Evolutionary conservation across 306 rosid genomes (phyloP).

Genomic region (Cyclanthera cordifolia): DNA sequence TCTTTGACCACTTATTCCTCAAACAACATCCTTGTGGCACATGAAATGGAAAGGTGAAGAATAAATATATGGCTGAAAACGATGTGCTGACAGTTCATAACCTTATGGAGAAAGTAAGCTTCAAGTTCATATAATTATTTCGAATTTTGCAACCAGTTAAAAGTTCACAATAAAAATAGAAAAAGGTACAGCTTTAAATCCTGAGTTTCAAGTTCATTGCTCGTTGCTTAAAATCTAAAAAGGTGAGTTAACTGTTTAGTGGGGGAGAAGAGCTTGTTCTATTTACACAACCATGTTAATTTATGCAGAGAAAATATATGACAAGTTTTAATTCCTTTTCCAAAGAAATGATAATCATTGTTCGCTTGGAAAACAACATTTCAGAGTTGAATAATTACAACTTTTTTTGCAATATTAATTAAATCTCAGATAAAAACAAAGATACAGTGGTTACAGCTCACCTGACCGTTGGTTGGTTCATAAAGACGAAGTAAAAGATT

Average conservation of each 20-base stretch:
- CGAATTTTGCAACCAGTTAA: background rate
- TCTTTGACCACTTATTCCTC: too few species aligned
- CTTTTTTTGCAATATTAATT: background rate
- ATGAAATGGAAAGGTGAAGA: background rate
- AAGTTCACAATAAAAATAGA: background rate
- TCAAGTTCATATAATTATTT: background rate
- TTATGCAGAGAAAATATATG: background rate
- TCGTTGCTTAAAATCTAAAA: background rate
- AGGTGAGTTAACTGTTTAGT: background rate
- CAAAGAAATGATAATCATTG: background rate
- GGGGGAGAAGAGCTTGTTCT: background rate
- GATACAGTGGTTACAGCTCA: conserved; percentile 7
- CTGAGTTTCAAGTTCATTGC: background rate
- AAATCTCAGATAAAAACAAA: background rate
- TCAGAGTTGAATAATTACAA: background rate
- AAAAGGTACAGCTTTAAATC: background rate
- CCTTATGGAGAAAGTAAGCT: background rate
- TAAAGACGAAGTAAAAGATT: conserved; percentile 39
- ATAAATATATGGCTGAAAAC: background rate
- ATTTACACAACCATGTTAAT: background rate
- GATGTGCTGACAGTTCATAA: background rate
- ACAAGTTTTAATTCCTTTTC: background rate
- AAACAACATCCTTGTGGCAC: background rate
- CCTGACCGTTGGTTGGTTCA: conserved; percentile 36
- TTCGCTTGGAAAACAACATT: background rate